Percentiles rank a stretch among this genome's conserved stretches.
Evolutionary conservation across 2,329 filamentous ascomycete genomes (phyloP).

Genomic region (Colletotrichum eleusines): DNA sequence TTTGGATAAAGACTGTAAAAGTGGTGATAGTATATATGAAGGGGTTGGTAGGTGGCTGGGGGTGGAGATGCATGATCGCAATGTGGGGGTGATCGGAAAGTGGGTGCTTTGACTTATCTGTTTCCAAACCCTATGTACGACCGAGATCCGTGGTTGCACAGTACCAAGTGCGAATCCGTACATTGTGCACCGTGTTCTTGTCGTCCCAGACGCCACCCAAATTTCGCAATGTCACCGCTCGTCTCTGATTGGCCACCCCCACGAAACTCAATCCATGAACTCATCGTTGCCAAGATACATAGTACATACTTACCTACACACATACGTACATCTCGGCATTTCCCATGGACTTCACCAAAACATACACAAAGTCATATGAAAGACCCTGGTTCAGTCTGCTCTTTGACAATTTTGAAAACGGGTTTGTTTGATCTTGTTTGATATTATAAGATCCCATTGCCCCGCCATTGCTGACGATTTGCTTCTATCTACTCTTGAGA

Average conservation of each 20-base stretch:
- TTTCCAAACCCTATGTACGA: too few species aligned
- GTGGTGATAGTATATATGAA: too few species aligned
- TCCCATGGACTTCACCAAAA: background rate
- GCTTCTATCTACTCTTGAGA: slow-evolving; percentile 30
- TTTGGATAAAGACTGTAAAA: too few species aligned
- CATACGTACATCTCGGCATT: background rate
- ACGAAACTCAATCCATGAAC: background rate
- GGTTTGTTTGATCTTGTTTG: slow-evolving; percentile 16
- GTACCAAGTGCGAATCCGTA: background rate
- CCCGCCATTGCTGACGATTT: slow-evolving; percentile 38
- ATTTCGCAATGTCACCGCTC: slow-evolving; percentile 17
- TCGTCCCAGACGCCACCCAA: background rate
- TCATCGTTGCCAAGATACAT: background rate
- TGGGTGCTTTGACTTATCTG: too few species aligned
- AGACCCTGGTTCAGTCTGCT: too few species aligned
- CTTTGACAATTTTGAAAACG: slow-evolving; percentile 8
- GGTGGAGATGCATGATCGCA: too few species aligned
- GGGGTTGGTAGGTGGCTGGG: too few species aligned
- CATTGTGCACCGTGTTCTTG: background rate
- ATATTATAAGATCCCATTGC: slow-evolving; percentile 26
- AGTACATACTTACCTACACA: too few species aligned
- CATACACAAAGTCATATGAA: background rate
- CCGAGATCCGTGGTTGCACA: background rate
- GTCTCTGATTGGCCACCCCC: slow-evolving; percentile 8
- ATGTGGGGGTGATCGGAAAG: too few species aligned